Conservation (phyloP, 2,329 filamentous ascomycete genomes). For the Hyphodiscus sp. region DNA sequence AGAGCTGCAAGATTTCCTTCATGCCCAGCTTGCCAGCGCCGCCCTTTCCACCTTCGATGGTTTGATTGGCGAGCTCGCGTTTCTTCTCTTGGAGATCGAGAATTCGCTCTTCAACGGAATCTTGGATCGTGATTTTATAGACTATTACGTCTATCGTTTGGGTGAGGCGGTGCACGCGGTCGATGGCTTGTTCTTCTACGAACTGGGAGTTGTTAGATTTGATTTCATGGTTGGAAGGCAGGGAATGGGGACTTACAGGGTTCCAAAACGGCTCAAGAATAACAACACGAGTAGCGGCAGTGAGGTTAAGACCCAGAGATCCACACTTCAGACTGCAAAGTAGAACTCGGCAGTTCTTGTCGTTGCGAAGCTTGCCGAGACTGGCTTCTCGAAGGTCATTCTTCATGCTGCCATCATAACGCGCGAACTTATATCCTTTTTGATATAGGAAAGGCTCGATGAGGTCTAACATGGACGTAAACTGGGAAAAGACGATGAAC, state of each 20-base stretch:
- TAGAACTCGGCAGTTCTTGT: constrained; percentile 70
- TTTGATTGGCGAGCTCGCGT: constrained; percentile 80
- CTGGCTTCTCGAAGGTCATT: constrained; percentile 90
- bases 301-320: constrained; percentile 86
- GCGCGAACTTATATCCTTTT: constrained; percentile 69
- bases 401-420: constrained; percentile 93
- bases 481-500: constrained; percentile 97
- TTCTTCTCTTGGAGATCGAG: constrained; percentile 93
- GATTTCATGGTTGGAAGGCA: not conserved
- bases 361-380: constrained; percentile 67
- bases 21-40: constrained; percentile 76
- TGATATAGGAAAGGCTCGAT: constrained; percentile 83
- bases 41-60: constrained; percentile 77
- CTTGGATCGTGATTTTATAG: constrained; percentile 83
- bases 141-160: constrained; percentile 92
- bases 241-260: constrained; percentile 38
- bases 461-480: constrained; percentile 96
- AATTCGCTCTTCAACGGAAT: constrained; percentile 89
- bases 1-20: constrained; percentile 89
- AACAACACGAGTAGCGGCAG: constrained; percentile 85
- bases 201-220: constrained; percentile 49
- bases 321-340: constrained; percentile 94
- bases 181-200: constrained; percentile 97
- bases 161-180: constrained; percentile 95
- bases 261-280: constrained; percentile 99